phyloP scores from a whole-genome alignment of 2,329 filamentous ascomycete genomes.

The Fusarium buxicola region DNA sequence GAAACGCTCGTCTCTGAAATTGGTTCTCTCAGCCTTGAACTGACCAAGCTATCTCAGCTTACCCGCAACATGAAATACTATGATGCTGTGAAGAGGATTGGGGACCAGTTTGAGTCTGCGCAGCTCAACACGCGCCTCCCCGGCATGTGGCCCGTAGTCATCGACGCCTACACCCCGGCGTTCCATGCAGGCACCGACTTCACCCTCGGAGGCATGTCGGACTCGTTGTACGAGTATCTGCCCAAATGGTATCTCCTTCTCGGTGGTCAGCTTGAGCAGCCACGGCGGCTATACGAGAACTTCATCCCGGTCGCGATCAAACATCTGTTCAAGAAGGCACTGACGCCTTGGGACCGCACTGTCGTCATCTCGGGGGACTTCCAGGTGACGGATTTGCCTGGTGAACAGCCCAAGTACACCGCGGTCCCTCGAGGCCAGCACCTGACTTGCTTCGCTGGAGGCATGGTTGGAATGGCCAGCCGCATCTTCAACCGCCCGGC shows the following conservation, averaged over 20 bases:
- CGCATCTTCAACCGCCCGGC: slow-evolving; percentile 66
- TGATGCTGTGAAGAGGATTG: slow-evolving; percentile 69
- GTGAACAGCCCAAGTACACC: slow-evolving; percentile 42
- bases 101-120: slow-evolving; percentile 63
- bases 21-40: slow-evolving; percentile 70
- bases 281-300: slow-evolving; percentile 50
- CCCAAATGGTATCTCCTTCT: slow-evolving; percentile 74
- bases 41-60: slow-evolving; percentile 73
- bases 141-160: slow-evolving; percentile 70
- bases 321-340: slow-evolving; percentile 75
- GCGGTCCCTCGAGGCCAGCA: slow-evolving; percentile 63
- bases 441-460: slow-evolving; percentile 73
- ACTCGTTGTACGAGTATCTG: slow-evolving; percentile 74
- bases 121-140: slow-evolving; percentile 68
- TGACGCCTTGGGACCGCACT: slow-evolving; percentile 67
- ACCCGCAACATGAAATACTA: slow-evolving; percentile 71
- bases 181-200: slow-evolving; percentile 57
- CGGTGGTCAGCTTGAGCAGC: slow-evolving; percentile 61
- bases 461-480: slow-evolving; percentile 73
- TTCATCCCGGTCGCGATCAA: slow-evolving; percentile 61
- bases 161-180: slow-evolving; percentile 55
- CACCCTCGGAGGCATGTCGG: slow-evolving; percentile 66
- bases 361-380: slow-evolving; percentile 72
- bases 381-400: slow-evolving; percentile 44
- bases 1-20: slow-evolving; percentile 44